phyloP scores from a whole-genome alignment of 1,284 basidiomycete genomes.

The Sporisorium reilianum region DNA sequence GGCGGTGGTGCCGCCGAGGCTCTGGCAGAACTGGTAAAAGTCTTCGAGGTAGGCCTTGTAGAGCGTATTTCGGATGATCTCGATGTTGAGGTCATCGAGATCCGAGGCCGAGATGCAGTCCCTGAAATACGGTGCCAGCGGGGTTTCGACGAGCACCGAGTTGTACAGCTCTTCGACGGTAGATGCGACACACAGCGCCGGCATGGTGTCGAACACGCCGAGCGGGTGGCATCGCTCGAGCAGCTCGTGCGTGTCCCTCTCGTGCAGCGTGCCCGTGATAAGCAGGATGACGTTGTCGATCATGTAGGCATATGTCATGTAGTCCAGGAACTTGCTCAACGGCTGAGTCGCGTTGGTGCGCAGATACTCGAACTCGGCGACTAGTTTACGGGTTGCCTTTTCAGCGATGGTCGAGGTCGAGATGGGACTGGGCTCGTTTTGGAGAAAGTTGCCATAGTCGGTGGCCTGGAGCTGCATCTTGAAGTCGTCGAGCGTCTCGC shows the following conservation, averaged over 20 bases:
- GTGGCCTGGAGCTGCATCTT: conserved; percentile 85
- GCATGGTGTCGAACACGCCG: conserved; percentile 98
- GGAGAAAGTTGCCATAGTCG: conserved; percentile 98
- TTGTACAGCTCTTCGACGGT: conserved; percentile 99
- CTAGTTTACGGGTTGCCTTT: conserved; percentile 92
- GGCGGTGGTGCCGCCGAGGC: conserved; percentile 75
- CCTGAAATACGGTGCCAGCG: conserved; percentile 95
- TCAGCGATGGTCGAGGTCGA: conserved; percentile 95
- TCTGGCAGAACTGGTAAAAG: conserved; percentile 86
- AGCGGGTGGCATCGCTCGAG: conserved; percentile 96
- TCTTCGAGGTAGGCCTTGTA: conserved; percentile 99
- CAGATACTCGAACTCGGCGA: conserved; percentile 96
- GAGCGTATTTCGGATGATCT: conserved; percentile 99
- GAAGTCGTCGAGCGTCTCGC: conserved; percentile 89
- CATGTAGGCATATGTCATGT: conserved; percentile 99
- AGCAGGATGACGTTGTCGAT: conserved; percentile 99
- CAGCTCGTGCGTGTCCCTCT: conserved; percentile 96
- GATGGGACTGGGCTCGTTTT: conserved; percentile 94
- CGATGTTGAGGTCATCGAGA: conserved; percentile 98
- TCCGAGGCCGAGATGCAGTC: conserved; percentile 94
- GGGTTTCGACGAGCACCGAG: conserved; percentile 96
- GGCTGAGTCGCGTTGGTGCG: conserved; percentile 91
- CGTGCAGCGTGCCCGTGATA: conserved; percentile 96
- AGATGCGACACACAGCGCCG: conserved; percentile 96
- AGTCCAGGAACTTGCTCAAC: conserved; percentile 92